Percentiles rank a stretch among this genome's conserved stretches.
These are phyloP conservation scores for Scleromitrula shiraiana DNA, from an alignment of 2,329 filamentous ascomycete genomes.

Conservation along the genomic window DNA sequence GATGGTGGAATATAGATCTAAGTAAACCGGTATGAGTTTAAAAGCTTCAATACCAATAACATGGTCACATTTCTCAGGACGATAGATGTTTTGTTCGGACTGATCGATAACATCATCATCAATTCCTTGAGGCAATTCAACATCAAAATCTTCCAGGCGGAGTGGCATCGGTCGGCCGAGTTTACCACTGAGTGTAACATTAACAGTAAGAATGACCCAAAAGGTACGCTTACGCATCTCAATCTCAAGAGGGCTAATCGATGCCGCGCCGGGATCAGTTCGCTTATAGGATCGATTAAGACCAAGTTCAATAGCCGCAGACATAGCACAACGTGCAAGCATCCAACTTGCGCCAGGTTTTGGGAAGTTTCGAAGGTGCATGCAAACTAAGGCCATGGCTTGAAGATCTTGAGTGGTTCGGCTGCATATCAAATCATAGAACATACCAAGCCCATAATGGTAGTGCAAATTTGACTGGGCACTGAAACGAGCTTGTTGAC, in stretches of 20 bases:
- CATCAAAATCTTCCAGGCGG: slow-evolving; percentile 66
- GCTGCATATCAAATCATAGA: slow-evolving; percentile 55
- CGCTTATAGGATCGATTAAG: slow-evolving; percentile 64
- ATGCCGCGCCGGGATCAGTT: slow-evolving; percentile 38
- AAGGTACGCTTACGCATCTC: slow-evolving; percentile 74
- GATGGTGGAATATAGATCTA: slow-evolving; percentile 70
- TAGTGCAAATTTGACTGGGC: slow-evolving; percentile 69
- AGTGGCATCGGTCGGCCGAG: slow-evolving; percentile 72
- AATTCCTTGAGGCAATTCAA: slow-evolving; percentile 65
- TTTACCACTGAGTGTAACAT: slow-evolving; percentile 63
- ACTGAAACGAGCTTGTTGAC: slow-evolving; percentile 47
- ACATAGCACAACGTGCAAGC: slow-evolving; percentile 55
- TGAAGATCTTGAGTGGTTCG: slow-evolving; percentile 61
- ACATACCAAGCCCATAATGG: slow-evolving; percentile 63
- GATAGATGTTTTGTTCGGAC: slow-evolving; percentile 49
- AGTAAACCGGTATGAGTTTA: slow-evolving; percentile 56
- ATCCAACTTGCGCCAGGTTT: slow-evolving; percentile 70
- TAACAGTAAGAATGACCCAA: slow-evolving; percentile 62
- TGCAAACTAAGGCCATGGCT: slow-evolving; percentile 62
- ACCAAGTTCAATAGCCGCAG: slow-evolving; percentile 65
- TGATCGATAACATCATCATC: slow-evolving; percentile 63
- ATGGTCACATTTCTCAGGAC: slow-evolving; percentile 55
- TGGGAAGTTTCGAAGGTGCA: slow-evolving; percentile 68
- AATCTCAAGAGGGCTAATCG: slow-evolving; percentile 49
- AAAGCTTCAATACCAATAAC: slow-evolving; percentile 58